Conservation (phyloP, 2,329 filamentous ascomycete species). For the Aspergillus novofumigatus region DNA sequence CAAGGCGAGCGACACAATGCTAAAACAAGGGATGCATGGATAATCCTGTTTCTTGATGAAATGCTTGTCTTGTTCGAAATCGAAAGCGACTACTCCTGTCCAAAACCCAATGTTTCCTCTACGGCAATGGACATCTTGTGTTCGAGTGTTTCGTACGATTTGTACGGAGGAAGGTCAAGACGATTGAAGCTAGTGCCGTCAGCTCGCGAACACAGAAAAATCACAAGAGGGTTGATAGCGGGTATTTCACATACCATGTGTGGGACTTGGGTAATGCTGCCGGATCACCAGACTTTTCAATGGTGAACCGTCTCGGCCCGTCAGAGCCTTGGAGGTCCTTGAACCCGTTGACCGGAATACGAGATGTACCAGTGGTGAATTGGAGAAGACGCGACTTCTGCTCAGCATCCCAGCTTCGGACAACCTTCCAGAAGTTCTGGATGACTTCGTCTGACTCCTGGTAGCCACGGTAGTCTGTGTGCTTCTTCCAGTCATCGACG, state of each 20-base stretch:
- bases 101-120: slow-evolving; percentile 97
- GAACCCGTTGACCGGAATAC: slow-evolving; percentile 98
- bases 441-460: slow-evolving; percentile 97
- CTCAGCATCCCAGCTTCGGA: slow-evolving; percentile 94
- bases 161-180: slow-evolving; percentile 90
- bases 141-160: slow-evolving; percentile 77
- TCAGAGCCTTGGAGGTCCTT: slow-evolving; percentile 98
- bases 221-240: neutral
- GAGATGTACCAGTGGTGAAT: slow-evolving; percentile 94
- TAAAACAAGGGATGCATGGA: slow-evolving; percentile 10
- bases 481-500: slow-evolving; percentile 99
- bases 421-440: slow-evolving; percentile 95
- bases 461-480: slow-evolving; percentile 98
- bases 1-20: slow-evolving; percentile 1
- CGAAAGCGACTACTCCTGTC: slow-evolving; percentile 70
- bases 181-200: slow-evolving; percentile 75
- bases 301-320: slow-evolving; percentile 90
- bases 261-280: slow-evolving; percentile 92
- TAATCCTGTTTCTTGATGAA: slow-evolving; percentile 1
- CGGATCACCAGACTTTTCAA: slow-evolving; percentile 93
- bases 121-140: slow-evolving; percentile 93
- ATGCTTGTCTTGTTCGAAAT: neutral
- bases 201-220: neutral
- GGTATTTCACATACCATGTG: slow-evolving; percentile 71
- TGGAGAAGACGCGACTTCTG: slow-evolving; percentile 95